Conservation (phyloP, 2,329 filamentous ascomycete genomes). For the Ascochyta fabae region DNA sequence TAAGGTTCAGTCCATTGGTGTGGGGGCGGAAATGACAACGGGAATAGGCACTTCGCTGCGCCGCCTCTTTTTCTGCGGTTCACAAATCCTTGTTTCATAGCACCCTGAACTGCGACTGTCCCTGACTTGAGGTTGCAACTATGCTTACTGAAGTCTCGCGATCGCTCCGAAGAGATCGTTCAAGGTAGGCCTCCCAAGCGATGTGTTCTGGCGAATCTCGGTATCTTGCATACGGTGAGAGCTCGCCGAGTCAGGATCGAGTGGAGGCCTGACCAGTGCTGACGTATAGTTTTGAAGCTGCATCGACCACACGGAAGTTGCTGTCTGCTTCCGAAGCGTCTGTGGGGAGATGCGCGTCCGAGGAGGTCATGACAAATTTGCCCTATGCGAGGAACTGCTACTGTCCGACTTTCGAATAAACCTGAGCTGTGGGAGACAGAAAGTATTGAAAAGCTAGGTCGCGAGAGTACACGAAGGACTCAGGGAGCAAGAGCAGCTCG, state of each 20-base stretch:
- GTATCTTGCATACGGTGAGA: background rate
- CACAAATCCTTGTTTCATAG: background rate
- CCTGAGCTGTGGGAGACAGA: background rate
- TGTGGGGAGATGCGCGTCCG: background rate
- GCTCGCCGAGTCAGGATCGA: background rate
- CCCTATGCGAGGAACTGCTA: no score
- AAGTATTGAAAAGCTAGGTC: no score
- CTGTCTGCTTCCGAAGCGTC: constrained; percentile 3
- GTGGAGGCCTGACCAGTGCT: background rate
- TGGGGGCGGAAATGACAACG: constrained; percentile 4
- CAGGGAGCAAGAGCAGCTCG: no score
- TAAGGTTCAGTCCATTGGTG: background rate
- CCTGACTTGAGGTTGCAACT: background rate
- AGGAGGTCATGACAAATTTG: background rate
- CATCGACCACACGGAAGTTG: background rate
- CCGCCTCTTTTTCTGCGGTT: background rate
- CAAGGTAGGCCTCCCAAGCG: background rate
- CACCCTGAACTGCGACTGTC: background rate
- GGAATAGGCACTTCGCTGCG: constrained; percentile 1
- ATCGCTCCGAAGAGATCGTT: background rate
- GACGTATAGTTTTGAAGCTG: background rate
- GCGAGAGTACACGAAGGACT: no score
- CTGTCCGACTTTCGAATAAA: background rate
- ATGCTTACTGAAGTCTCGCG: background rate
- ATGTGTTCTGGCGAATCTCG: background rate